Evolutionary conservation across 345 rosid species (phyloP).

Genomic region (Excoecaria agallocha): DNA sequence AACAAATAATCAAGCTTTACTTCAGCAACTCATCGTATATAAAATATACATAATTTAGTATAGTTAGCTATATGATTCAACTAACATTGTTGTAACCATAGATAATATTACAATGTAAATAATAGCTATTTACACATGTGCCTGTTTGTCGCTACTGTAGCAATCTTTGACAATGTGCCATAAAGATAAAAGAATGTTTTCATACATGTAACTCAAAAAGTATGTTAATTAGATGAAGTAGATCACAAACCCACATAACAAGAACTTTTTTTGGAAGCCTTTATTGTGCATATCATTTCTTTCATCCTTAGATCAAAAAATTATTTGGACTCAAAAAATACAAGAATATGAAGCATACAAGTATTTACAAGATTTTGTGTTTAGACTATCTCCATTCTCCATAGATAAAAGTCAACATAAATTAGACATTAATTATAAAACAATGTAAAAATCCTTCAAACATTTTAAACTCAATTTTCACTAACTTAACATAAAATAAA

Average conservation of each 20-base stretch:
- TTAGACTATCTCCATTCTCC: background rate
- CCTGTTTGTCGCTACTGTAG: slow-evolving; percentile 74
- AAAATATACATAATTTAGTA: background rate
- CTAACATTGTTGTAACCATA: background rate
- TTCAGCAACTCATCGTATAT: background rate
- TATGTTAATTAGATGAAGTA: slow-evolving; percentile 12
- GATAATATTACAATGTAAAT: too few species aligned
- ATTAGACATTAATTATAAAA: too few species aligned
- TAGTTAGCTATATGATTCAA: background rate
- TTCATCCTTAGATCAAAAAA: background rate
- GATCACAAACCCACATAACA: background rate
- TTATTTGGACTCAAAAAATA: too few species aligned
- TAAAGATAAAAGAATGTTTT: slow-evolving; percentile 88
- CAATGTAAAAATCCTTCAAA: too few species aligned
- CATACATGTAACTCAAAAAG: slow-evolving; percentile 49
- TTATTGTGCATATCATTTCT: background rate
- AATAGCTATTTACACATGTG: slow-evolving; percentile 80
- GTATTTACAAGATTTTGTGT: too few species aligned
- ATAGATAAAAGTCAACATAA: background rate
- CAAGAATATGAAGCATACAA: too few species aligned
- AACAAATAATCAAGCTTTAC: background rate
- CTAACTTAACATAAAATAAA: too few species aligned
- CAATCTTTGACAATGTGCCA: slow-evolving; percentile 81
- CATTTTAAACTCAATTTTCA: too few species aligned
- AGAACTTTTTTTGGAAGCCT: background rate